Evolutionary conservation across 805 yeast genomes (phyloP), one percentile per base, ranked within the genome.

Genomic region (Candida maesae): DNA sequence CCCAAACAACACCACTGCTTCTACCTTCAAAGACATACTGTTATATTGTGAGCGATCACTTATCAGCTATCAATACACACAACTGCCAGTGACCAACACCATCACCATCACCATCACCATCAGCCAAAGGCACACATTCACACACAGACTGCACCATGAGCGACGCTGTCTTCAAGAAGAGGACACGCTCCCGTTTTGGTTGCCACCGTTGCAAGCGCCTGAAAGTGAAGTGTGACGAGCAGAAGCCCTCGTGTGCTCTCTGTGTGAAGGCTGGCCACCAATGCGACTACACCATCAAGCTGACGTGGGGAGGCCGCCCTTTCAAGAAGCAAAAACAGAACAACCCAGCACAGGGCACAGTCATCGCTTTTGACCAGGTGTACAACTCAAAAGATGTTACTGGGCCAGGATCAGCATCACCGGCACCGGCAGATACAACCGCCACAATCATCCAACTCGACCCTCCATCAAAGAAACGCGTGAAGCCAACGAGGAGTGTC

Each of bases 231-330:
- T 84, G 95, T 54, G 82, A 80, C 50, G 91, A 84, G 56, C 46
- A 39, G 15, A 80, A 79, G 53, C 93, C 93, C 0, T 45, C 53
- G 0, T 84, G 95, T 52, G 51, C 71, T 1, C 68, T 73, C 42
- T 84, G 95, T 55, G 30, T 53, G 1, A 77, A 73, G 45, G 59
- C 70, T 2, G 59, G 62, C 1, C 58, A 61, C 13, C 44, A 50
- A 2, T 84, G 93, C 60, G 89, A 82, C 53, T 84, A 84, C 50
- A 65, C 80, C 4, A 51, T 84, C 9, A 74, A 71, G 45, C 63
- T 84, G 24, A 73, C 78, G 0, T 84, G 91, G 91, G 89, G 87
- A 15, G 90, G 90, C 0, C 60, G 89, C 36, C 86, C 86, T 0
- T 74, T 68, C 55, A 75, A 76, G 65, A 63, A 55, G 56, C 66